phyloP scores from a whole-genome alignment of 2,329 filamentous ascomycete species.

The Colletotrichum sp. region DNA sequence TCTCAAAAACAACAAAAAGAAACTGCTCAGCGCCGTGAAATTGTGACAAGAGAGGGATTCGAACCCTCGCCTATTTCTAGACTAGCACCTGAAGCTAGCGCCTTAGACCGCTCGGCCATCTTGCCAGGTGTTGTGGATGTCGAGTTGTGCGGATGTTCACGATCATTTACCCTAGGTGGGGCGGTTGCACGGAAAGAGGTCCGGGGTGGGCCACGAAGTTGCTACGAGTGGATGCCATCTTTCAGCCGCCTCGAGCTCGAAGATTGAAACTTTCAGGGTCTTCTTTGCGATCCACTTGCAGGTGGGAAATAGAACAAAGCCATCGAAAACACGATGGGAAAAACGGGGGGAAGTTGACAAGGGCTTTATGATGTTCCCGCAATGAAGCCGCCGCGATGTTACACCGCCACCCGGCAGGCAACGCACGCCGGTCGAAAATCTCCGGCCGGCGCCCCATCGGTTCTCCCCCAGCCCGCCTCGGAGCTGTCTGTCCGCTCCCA shows the following conservation, averaged over 20 bases:
- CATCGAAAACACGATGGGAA: not conserved
- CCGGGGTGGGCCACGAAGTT: not conserved
- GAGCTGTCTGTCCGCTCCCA: not conserved
- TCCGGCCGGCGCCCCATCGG: not conserved
- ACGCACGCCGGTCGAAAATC: not conserved
- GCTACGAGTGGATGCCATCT: not conserved
- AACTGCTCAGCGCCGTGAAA: not conserved
- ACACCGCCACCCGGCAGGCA: not conserved
- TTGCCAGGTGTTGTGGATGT: not conserved
- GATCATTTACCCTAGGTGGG: not conserved
- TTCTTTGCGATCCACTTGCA: not conserved
- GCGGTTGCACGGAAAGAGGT: not conserved
- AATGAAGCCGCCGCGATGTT: not conserved
- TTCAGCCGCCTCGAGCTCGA: not conserved
- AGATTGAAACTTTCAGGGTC: not conserved
- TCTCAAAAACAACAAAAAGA: not conserved
- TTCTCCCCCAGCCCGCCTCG: not conserved
- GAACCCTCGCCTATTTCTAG: not conserved
- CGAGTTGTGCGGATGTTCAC: not conserved
- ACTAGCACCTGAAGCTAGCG: conserved; percentile 9
- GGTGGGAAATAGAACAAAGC: not conserved
- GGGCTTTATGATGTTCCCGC: not conserved
- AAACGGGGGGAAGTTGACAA: not conserved
- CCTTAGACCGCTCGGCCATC: conserved; percentile 11
- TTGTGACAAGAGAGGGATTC: not conserved